phyloP scores from a whole-genome alignment of 1,284 basidiomycete genomes.

The Ustilago tritici region DNA sequence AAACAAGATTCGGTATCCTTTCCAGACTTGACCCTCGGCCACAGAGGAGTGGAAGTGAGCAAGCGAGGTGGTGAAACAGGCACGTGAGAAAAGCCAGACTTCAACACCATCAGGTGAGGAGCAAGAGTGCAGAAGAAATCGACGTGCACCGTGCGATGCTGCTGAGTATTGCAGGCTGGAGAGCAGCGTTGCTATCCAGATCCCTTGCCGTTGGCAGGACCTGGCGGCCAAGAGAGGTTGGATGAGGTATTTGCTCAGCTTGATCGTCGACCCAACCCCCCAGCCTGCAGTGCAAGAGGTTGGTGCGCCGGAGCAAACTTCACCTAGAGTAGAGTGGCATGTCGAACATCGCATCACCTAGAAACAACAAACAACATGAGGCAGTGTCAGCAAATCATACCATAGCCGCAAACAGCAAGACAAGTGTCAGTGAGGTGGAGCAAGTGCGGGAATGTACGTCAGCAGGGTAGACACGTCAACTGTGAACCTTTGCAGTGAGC shows the following conservation, averaged over 20 bases:
- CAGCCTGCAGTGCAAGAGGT: background rate
- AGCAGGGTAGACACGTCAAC: constrained; percentile 33
- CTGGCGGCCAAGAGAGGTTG: background rate
- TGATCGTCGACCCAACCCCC: constrained; percentile 3
- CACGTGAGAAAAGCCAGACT: constrained; percentile 33
- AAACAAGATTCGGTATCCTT: constrained; percentile 19
- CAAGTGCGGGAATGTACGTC: constrained; percentile 16
- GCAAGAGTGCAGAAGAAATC: constrained; percentile 16
- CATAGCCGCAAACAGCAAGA: background rate
- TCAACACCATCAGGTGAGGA: constrained; percentile 2
- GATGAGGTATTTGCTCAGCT: constrained; percentile 27
- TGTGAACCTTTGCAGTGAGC: constrained; percentile 28
- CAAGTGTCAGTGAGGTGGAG: background rate
- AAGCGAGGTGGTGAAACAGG: constrained; percentile 26
- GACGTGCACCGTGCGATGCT: constrained; percentile 30
- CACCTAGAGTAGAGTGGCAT: constrained; percentile 15
- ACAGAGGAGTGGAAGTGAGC: background rate
- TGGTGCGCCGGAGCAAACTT: background rate
- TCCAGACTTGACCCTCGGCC: constrained; percentile 9
- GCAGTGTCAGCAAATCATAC: background rate
- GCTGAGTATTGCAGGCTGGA: constrained; percentile 16
- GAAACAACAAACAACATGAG: background rate
- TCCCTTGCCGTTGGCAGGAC: background rate
- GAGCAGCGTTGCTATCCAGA: constrained; percentile 15
- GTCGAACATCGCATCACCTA: constrained; percentile 13